A percentile compares a stretch with the other conserved stretches of the same genome.
phyloP scores from a whole-genome alignment of 2,329 filamentous ascomycete genomes.

The Emergomyces orientalis region DNA sequence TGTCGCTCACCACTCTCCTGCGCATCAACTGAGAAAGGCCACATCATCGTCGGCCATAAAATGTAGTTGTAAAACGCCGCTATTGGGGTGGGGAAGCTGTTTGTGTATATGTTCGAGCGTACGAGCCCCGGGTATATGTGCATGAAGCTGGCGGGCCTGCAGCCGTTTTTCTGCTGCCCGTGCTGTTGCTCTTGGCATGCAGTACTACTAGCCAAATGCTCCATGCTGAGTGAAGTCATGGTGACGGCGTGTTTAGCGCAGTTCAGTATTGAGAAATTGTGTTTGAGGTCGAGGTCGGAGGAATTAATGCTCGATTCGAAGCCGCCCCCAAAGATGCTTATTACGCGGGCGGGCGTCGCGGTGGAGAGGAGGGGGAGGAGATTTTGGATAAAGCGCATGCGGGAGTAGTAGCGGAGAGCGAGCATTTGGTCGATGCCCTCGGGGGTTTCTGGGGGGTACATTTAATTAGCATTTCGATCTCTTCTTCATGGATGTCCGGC shows the following conservation, averaged over 20 bases:
- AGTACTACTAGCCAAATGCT: slow-evolving; percentile 36
- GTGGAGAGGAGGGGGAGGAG: slow-evolving; percentile 24
- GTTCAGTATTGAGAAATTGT: slow-evolving; percentile 20
- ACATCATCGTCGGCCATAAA: slow-evolving; percentile 20
- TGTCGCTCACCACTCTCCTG: slow-evolving; percentile 26
- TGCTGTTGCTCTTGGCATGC: slow-evolving; percentile 24
- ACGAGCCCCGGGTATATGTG: slow-evolving; percentile 42
- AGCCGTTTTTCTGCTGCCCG: neutral
- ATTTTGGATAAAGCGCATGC: slow-evolving; percentile 28
- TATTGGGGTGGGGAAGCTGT: slow-evolving; percentile 41
- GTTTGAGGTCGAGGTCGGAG: slow-evolving; percentile 35
- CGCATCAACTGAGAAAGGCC: slow-evolving; percentile 13
- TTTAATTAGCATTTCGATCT: slow-evolving; percentile 24
- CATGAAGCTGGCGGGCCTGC: slow-evolving; percentile 41
- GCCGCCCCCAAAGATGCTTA: slow-evolving; percentile 48
- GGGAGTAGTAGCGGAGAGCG: slow-evolving; percentile 26
- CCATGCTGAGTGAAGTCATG: slow-evolving; percentile 43
- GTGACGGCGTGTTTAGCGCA: slow-evolving; percentile 35
- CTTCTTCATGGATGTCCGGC: slow-evolving; percentile 35
- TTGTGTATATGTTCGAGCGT: slow-evolving; percentile 34
- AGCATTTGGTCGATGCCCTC: slow-evolving; percentile 27
- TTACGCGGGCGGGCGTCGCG: slow-evolving; percentile 42
- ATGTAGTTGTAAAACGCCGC: slow-evolving; percentile 26
- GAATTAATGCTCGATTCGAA: slow-evolving; percentile 33
- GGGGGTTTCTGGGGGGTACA: slow-evolving; percentile 27